Evolutionary conservation across 495 filamentous ascomycete genomes (phyloP), one percentile per base, ranked within the genome.

Genomic region (Glutinoglossum americanum): DNA sequence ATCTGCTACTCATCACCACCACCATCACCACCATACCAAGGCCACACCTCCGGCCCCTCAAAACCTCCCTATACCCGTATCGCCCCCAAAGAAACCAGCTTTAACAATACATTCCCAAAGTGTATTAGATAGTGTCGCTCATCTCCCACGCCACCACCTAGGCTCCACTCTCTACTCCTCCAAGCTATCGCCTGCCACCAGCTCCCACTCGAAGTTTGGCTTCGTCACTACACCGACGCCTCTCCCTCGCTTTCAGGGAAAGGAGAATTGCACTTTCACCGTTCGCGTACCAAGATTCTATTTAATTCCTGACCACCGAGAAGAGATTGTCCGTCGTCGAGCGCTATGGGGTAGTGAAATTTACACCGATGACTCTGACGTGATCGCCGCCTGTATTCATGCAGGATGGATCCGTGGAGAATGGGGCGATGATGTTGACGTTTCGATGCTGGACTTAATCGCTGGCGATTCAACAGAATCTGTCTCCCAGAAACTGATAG

Each of bases 301-400:
- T 63, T 75, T 99, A 27, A 76, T 73, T 17, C 65, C 76, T 0
- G 68, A 71, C 6, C 76, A 81, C 35, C 79, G 89, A 8, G 83
- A 88, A 65, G 87, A 92, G 62, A 87, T 97, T 61, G 89, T 85
- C 23, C 69, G 76, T 7, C 75, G 82, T 15, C 77, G 84, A 47
- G 82, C 84, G 1, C 68, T 98, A 1, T 98, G 89, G 89, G 92
- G 92, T 10, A 89, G 87, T 0, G 87, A 89, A 21, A 74, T 97
- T 6, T 97, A 98, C 67, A 94, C 89, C 0, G 93, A 97, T 62
- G 93, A 98, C 70, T 94, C 88, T 0, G 93, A 98, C 65, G 78
- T 88, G 5, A 76, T 98, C 53, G 93, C 89, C 0, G 89, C 89
- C 3, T 88, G 90, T 57, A 92, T 97, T 58, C 92, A 98, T 67